phyloP scores from a whole-genome alignment of 2,329 filamentous ascomycete genomes.

The Eutypa lata region DNA sequence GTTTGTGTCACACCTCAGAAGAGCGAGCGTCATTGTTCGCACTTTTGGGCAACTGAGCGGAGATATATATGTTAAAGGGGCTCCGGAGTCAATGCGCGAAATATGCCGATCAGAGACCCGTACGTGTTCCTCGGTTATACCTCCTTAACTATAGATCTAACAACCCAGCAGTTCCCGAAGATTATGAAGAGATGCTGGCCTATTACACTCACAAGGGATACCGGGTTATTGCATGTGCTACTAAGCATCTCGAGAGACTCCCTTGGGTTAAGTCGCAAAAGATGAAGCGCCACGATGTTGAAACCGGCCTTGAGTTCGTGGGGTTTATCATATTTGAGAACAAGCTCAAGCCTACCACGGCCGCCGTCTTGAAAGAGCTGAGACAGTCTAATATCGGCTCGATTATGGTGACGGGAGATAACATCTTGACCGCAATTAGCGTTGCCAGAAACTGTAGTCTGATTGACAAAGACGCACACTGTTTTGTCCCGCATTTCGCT shows the following conservation, averaged over 20 bases:
- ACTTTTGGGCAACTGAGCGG: slow-evolving; percentile 82
- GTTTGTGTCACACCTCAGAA: slow-evolving; percentile 87
- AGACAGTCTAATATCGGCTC: slow-evolving; percentile 78
- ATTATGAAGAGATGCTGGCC: slow-evolving; percentile 85
- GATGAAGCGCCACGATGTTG: slow-evolving; percentile 82
- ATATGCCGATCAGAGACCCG: slow-evolving; percentile 83
- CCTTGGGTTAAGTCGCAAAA: slow-evolving; percentile 95
- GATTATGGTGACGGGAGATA: slow-evolving; percentile 97
- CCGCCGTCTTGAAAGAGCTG: slow-evolving; percentile 78
- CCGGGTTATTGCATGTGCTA: slow-evolving; percentile 92
- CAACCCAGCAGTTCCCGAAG: slow-evolving; percentile 60
- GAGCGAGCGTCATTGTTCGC: slow-evolving; percentile 88
- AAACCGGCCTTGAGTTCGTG: slow-evolving; percentile 79
- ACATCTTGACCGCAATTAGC: slow-evolving; percentile 94
- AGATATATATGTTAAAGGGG: slow-evolving; percentile 91
- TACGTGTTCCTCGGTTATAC: slow-evolving; percentile 39
- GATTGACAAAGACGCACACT: slow-evolving; percentile 77
- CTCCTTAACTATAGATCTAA: slow-evolving; percentile 12
- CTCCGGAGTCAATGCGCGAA: slow-evolving; percentile 92
- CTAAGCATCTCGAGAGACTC: slow-evolving; percentile 80
- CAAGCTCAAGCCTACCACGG: slow-evolving; percentile 87
- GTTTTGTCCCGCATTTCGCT: slow-evolving; percentile 86
- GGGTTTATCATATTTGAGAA: slow-evolving; percentile 99
- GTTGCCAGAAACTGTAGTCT: slow-evolving; percentile 88
- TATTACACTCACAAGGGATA: slow-evolving; percentile 96